A percentile compares a stretch with the other conserved stretches of the same genome.
Conservation (phyloP, 176 grass and related monocot species). For the Phoenix dactylifera region DNA sequence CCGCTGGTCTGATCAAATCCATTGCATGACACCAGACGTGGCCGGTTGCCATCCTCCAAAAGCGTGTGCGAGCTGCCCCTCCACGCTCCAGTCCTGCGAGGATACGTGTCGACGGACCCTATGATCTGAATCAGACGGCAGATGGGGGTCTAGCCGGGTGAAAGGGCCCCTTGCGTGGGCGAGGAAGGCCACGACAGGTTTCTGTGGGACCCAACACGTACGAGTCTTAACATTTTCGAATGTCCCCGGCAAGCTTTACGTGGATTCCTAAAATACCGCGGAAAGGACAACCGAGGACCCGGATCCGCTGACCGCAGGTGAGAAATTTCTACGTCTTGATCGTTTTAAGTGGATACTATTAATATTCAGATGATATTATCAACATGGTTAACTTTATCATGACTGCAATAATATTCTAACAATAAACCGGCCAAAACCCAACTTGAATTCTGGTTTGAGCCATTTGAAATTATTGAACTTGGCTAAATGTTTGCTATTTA, state of each 20-base stretch:
- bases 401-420: no score
- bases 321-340: not conserved
- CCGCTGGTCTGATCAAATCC: no score
- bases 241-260: constrained; percentile 16
- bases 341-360: not conserved
- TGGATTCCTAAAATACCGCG: constrained; percentile 29
- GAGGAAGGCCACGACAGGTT: constrained; percentile 32
- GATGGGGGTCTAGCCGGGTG: constrained; percentile 1
- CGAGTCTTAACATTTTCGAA: not conserved
- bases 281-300: constrained; percentile 29
- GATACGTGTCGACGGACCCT: not conserved
- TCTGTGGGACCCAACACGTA: not conserved
- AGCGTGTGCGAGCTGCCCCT: no score
- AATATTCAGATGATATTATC: no score
- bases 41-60: no score
- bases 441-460: no score
- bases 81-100: no score
- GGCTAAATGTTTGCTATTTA: no score
- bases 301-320: constrained; percentile 24
- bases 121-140: constrained; percentile 17
- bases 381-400: no score
- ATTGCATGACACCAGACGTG: no score
- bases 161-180: constrained; percentile 34
- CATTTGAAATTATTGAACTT: no score
- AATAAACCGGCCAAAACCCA: no score